A percentile compares a stretch with the other conserved stretches of the same genome.
Conservation (phyloP, 2,329 filamentous ascomycete genomes). For the Hymenotorrendiella dingleyae region DNA sequence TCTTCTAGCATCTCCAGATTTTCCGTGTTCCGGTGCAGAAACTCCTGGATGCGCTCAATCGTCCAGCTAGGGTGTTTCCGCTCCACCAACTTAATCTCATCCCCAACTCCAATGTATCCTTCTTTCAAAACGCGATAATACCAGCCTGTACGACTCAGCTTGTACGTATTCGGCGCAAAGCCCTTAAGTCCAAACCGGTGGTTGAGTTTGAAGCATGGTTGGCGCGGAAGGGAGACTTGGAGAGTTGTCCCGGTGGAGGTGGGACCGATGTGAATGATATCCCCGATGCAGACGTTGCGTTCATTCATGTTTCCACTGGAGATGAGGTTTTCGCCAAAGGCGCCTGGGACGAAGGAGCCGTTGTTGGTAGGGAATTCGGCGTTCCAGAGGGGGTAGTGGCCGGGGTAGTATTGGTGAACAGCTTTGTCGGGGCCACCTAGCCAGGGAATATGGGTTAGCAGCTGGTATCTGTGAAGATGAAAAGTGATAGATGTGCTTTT, state of each 20-base stretch:
- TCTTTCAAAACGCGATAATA: slow-evolving; percentile 56
- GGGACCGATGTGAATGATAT: slow-evolving; percentile 45
- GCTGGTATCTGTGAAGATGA: background rate
- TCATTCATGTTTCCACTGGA: slow-evolving; percentile 50
- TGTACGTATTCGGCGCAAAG: slow-evolving; percentile 53
- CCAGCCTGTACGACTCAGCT: slow-evolving; percentile 56
- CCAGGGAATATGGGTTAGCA: slow-evolving; percentile 43
- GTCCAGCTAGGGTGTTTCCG: slow-evolving; percentile 55
- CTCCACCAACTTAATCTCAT: slow-evolving; percentile 50
- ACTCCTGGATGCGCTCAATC: slow-evolving; percentile 57
- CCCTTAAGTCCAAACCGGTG: slow-evolving; percentile 59
- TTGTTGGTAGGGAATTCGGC: slow-evolving; percentile 45
- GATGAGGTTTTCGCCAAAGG: slow-evolving; percentile 61
- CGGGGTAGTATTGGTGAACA: slow-evolving; percentile 49
- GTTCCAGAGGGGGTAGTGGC: slow-evolving; percentile 52
- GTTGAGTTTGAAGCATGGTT: slow-evolving; percentile 65
- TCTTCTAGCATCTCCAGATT: slow-evolving; percentile 47
- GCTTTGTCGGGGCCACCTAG: slow-evolving; percentile 59
- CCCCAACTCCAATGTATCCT: slow-evolving; percentile 49
- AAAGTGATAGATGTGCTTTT: background rate
- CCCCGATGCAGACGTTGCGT: slow-evolving; percentile 59
- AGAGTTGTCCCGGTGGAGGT: slow-evolving; percentile 47
- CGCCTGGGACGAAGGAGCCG: slow-evolving; percentile 48
- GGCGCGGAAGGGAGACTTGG: slow-evolving; percentile 55
- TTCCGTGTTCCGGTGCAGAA: slow-evolving; percentile 46